phyloP scores from a whole-genome alignment of 225 moss, liverwort and hornwort species.

The Bryum argenteum region DNA sequence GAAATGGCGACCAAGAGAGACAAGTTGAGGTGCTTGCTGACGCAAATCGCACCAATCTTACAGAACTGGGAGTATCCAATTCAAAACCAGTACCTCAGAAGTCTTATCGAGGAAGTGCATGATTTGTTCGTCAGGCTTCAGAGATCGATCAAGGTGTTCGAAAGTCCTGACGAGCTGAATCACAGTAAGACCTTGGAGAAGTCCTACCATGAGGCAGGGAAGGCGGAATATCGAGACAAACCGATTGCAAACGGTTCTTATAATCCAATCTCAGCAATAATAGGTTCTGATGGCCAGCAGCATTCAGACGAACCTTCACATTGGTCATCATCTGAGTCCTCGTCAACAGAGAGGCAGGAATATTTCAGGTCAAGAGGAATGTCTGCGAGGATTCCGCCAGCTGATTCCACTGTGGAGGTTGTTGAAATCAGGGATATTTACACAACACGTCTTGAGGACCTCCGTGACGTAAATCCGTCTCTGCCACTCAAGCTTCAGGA shows the following conservation, averaged over 20 bases:
- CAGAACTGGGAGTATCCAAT: constrained; percentile 19
- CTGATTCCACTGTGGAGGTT: constrained; percentile 29
- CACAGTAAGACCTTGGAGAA: constrained; percentile 28
- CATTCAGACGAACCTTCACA: constrained; percentile 12
- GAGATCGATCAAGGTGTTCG: constrained; percentile 27
- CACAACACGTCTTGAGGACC: constrained; percentile 27
- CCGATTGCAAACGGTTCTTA: constrained; percentile 21
- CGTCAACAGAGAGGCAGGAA: constrained; percentile 34
- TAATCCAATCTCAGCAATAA: constrained; percentile 14
- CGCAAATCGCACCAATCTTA: constrained; percentile 36
- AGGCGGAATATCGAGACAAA: constrained; percentile 20
- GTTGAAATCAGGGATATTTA: constrained; percentile 28
- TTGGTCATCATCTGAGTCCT: constrained; percentile 23
- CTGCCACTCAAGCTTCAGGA: constrained; percentile 20
- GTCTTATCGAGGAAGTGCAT: constrained; percentile 30
- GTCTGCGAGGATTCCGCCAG: constrained; percentile 36
- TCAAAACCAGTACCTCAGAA: constrained; percentile 34
- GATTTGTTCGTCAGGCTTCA: constrained; percentile 40
- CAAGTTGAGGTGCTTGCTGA: constrained; percentile 35
- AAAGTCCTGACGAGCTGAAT: constrained; percentile 26
- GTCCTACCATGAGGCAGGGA: constrained; percentile 3
- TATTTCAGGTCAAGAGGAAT: constrained; percentile 43
- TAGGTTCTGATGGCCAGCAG: constrained; percentile 20
- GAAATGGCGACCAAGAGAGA: constrained; percentile 47
- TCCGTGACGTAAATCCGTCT: constrained; percentile 20